Evolutionary conservation across 768 basidiomycete genomes (phyloP).

Genomic region (Lentinula boryana): DNA sequence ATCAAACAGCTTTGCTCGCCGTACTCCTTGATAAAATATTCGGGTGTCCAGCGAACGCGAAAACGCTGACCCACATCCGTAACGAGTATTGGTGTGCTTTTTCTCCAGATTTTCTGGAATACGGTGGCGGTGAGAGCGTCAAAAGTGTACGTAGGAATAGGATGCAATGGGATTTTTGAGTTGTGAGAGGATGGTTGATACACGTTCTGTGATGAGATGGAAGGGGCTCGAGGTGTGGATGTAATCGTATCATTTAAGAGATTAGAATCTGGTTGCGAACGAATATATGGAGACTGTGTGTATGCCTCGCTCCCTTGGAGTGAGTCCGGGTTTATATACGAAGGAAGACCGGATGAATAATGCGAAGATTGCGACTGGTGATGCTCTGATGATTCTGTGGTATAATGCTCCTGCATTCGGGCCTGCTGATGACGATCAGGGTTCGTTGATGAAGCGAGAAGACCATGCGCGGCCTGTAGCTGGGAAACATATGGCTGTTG

Average conservation of each 20-base stretch:
- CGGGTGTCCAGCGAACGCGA: conserved; percentile 72
- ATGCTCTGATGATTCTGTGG: not conserved
- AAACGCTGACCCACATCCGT: conserved; percentile 59
- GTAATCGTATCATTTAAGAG: not conserved
- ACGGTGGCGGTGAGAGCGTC: conserved; percentile 46
- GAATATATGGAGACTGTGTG: not conserved
- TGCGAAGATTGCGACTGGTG: not conserved
- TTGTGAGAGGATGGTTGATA: conserved; percentile 2
- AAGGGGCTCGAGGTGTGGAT: not conserved
- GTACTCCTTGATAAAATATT: conserved; percentile 70
- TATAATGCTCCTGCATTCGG: not conserved
- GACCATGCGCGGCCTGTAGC: conserved; percentile 3
- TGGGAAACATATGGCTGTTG: conserved; percentile 1
- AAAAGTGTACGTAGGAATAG: conserved; percentile 40
- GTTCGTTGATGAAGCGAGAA: not conserved
- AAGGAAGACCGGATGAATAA: not conserved
- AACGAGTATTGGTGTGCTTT: conserved; percentile 76
- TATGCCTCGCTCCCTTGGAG: not conserved
- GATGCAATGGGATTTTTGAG: conserved; percentile 29
- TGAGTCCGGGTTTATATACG: not conserved
- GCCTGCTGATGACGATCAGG: not conserved
- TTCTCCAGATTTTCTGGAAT: conserved; percentile 68
- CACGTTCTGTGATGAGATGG: not conserved
- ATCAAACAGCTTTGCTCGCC: conserved; percentile 61
- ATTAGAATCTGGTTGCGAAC: not conserved